A percentile compares a stretch with the other conserved stretches of the same genome.
Evolutionary conservation across 106 monocot species (phyloP).

Genomic region (Iris macrosiphon): DNA sequence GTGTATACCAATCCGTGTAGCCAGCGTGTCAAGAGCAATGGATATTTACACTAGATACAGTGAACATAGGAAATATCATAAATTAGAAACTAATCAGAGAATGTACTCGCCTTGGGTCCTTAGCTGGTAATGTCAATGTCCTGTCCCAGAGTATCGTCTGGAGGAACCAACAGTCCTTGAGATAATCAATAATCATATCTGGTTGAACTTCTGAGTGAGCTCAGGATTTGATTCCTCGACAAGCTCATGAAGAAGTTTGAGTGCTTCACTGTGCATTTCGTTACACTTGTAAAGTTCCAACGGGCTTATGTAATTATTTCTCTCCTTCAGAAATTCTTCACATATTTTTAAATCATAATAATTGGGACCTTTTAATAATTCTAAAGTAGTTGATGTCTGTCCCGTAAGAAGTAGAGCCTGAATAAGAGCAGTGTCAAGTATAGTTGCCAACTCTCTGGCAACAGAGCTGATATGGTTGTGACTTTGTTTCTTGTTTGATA

Average conservation of each 20-base stretch:
- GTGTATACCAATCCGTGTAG: too few relatives aligned
- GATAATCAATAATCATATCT: conserved; percentile 92
- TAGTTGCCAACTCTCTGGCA: conserved; percentile 77
- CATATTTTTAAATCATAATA: conserved; percentile 91
- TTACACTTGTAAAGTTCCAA: conserved; percentile 86
- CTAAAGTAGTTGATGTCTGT: conserved; percentile 55
- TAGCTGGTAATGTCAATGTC: too few relatives aligned
- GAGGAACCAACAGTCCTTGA: conserved; percentile 51
- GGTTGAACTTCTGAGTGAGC: conserved; percentile 61
- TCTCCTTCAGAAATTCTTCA: conserved; percentile 73
- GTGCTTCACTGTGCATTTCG: conserved; percentile 90
- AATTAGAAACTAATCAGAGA: too few relatives aligned
- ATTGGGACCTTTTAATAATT: conserved; percentile 81
- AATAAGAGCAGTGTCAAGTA: conserved; percentile 87
- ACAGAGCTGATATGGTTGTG: conserved; percentile 68
- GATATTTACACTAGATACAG: too few relatives aligned
- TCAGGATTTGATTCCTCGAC: conserved; percentile 71
- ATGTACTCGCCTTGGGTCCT: too few relatives aligned
- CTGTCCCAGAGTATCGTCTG: too few relatives aligned
- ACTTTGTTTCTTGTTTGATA: conserved; percentile 55
- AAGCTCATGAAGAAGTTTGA: conserved; percentile 68
- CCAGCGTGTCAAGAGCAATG: too few relatives aligned
- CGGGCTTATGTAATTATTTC: conserved; percentile 36
- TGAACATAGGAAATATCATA: too few relatives aligned
- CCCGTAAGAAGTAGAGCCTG: conserved; percentile 85